These are phyloP conservation scores for Tricholoma saponaceum DNA, from an alignment of 768 basidiomycete species.

Conservation along the genomic window DNA sequence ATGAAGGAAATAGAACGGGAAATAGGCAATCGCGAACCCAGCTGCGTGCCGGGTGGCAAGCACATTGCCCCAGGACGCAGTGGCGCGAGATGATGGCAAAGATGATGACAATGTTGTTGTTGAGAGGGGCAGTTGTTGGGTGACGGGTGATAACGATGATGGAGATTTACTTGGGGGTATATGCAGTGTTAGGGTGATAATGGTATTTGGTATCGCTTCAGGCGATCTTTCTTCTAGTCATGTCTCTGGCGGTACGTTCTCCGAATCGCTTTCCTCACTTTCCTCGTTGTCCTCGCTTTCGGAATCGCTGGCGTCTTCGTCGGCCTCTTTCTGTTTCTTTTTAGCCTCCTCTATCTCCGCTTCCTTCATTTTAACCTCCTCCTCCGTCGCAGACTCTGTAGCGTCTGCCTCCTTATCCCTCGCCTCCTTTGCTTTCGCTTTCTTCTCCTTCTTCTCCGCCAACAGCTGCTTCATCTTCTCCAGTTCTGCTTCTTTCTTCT, in stretches of 20 bases:
- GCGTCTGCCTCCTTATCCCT: conserved; percentile 32
- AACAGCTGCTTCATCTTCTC: conserved; percentile 47
- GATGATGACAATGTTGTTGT: conserved; percentile 1
- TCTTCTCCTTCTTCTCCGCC: conserved; percentile 50
- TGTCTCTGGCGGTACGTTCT: conserved; percentile 29
- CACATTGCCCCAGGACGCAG: conserved; percentile 12
- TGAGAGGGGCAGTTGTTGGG: not conserved
- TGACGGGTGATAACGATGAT: conserved; percentile 1
- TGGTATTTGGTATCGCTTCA: conserved; percentile 1
- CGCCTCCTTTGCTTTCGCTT: conserved; percentile 40
- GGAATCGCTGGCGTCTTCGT: conserved; percentile 26
- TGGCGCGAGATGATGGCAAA: conserved; percentile 2
- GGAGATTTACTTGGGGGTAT: conserved; percentile 12
- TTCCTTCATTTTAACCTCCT: conserved; percentile 19
- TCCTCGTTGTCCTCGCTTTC: conserved; percentile 31
- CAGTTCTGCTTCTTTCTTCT: conserved; percentile 61
- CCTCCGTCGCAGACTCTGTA: conserved; percentile 17
- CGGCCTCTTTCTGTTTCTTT: conserved; percentile 18
- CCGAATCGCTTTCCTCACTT: conserved; percentile 37
- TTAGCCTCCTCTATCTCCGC: conserved; percentile 21
- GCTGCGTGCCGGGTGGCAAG: conserved; percentile 14
- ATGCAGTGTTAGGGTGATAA: conserved; percentile 10
- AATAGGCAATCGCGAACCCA: conserved; percentile 17
- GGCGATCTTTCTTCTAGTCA: conserved; percentile 16
- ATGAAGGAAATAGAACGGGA: conserved; percentile 20